These are phyloP conservation scores for Tephrocybe sp. DNA, from an alignment of 768 basidiomycete genomes.

Conservation along the genomic window DNA sequence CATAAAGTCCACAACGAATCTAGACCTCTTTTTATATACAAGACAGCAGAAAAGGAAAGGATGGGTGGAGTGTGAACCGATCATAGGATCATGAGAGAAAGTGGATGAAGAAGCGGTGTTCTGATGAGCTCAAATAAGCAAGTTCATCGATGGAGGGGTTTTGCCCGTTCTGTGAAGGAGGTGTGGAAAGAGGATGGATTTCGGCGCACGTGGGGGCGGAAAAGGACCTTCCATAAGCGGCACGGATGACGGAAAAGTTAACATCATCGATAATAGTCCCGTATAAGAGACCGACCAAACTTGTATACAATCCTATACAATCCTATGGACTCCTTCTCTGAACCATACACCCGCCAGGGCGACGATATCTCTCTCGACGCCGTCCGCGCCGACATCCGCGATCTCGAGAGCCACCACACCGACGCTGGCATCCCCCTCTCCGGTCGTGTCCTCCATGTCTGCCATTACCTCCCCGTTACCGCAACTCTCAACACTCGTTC, in stretches of 20 bases:
- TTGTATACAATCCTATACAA: not conserved
- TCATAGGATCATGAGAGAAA: no score
- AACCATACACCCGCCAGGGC: constrained; percentile 64
- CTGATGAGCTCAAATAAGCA: no score
- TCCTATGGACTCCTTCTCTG: constrained; percentile 70
- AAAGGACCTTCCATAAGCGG: constrained; percentile 11
- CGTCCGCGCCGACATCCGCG: constrained; percentile 69
- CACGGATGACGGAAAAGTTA: constrained; percentile 10
- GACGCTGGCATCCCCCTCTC: constrained; percentile 73
- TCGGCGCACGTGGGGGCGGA: no score
- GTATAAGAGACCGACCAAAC: constrained; percentile 4
- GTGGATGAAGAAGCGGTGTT: no score
- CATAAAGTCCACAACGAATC: no score
- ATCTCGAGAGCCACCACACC: constrained; percentile 72
- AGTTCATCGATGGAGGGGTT: no score
- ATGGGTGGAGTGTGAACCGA: no score
- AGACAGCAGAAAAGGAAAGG: no score
- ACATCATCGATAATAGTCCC: constrained; percentile 6
- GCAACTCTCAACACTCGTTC: constrained; percentile 55
- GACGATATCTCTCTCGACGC: constrained; percentile 70
- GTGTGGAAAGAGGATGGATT: no score
- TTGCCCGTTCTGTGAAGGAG: no score
- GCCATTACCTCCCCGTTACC: constrained; percentile 83
- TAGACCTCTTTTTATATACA: no score
- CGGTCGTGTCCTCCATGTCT: constrained; percentile 90